Conservation (phyloP, 192 early-diverging fungal genomes). For the Entophlyctis helioformis region DNA sequence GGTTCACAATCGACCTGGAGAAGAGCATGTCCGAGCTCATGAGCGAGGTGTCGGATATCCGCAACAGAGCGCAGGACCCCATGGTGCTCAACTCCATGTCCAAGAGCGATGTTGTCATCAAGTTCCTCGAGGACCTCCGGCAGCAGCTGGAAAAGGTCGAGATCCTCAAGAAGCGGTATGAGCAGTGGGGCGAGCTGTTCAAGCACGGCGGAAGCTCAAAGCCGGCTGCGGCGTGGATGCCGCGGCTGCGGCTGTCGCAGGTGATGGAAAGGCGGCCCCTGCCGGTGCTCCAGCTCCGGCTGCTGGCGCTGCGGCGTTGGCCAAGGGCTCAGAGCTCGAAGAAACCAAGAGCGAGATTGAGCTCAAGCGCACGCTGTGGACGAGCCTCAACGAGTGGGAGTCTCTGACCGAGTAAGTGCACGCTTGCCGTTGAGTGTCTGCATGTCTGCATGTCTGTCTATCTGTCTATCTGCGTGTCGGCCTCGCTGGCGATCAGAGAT, state of each 20-base stretch:
- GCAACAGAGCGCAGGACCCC: slow-evolving; percentile 46
- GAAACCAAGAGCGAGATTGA: slow-evolving; percentile 44
- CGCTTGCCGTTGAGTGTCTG: background rate
- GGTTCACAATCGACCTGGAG: slow-evolving; percentile 39
- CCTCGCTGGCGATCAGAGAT: too few species aligned
- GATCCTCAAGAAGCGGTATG: slow-evolving; percentile 26
- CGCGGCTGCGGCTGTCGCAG: slow-evolving; percentile 8
- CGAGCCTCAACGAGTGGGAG: slow-evolving; percentile 41
- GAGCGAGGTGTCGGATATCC: slow-evolving; percentile 39
- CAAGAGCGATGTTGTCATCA: slow-evolving; percentile 34
- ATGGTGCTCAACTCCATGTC: slow-evolving; percentile 40
- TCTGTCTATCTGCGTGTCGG: too few species aligned
- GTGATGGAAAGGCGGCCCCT: too few species aligned
- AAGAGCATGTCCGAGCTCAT: slow-evolving; percentile 29
- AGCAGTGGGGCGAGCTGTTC: slow-evolving; percentile 38
- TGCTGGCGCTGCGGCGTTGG: too few species aligned
- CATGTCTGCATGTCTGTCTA: too few species aligned
- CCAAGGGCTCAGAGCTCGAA: too few species aligned
- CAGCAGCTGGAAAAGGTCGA: slow-evolving; percentile 26
- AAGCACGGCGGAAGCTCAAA: slow-evolving; percentile 35
- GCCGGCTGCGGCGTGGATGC: slow-evolving; percentile 7
- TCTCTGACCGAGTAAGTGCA: slow-evolving; percentile 25
- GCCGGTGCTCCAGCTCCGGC: too few species aligned
- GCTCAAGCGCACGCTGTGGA: slow-evolving; percentile 43
- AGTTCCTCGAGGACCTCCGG: slow-evolving; percentile 33